Base-by-base conservation (phyloP, 1,284 basidiomycete genomes). In the Papiliotrema laurentii region DNA sequence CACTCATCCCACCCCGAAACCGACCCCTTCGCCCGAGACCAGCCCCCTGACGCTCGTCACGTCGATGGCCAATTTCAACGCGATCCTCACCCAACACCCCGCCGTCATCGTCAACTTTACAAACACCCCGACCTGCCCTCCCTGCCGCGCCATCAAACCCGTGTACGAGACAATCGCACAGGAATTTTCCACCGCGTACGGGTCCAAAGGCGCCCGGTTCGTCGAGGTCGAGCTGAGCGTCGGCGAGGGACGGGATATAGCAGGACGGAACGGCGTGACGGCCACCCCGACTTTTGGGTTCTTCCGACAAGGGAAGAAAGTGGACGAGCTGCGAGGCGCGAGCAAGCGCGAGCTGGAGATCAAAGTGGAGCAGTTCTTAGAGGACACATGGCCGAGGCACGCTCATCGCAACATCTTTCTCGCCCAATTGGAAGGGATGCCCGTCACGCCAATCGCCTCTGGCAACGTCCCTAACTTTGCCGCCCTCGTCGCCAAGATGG, bases 231-330 rank as follows among this genome's bases (percentile, higher is more conserved):
- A 92, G 73, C 73, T 89, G 56, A 81, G 79, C 6, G 79, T 85
- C 5, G 86, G 85, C 1, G 71, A 82, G 68, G 83, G 83, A 0
- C 64, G 75, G 7, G 73, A 75, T 41, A 72, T 90, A 24, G 87
- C 85, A 0, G 63, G 74, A 0, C 77, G 85, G 61, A 86, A 81
- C 73, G 76, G 80, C 3, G 81, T 94, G 1, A 70, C 79, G n/a
- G 88, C 79, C 0, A 92, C 87, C 1, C 89, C 90, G 3, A 91
- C 89, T 4, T 92, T 91, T 68, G 76, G 86, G 45, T 89, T 88
- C 74, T 92, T 89, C 75, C 68, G 84, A 56, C 78, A 87, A 53
- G 86, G 85, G 1, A 78, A 81, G 55, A 87, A 88, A 80, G 85
- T 85, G 9, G 76, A 83, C 43, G 87, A 90, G 66, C 55, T 93